Evolutionary conservation across 2,329 filamentous ascomycete species (phyloP).

Genomic region (Clonostachys rhizophaga): DNA sequence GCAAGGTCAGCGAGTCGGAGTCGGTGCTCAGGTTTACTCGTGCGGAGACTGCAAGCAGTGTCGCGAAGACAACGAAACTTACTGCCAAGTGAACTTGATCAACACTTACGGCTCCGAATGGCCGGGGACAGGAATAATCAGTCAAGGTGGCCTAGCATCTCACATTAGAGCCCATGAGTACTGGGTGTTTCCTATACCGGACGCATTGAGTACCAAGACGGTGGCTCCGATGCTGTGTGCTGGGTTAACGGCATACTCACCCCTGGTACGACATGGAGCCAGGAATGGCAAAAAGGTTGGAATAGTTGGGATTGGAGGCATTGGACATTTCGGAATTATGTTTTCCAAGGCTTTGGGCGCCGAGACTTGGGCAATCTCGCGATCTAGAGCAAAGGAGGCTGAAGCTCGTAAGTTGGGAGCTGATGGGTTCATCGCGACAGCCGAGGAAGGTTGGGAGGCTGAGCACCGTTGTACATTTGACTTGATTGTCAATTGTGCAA

Average conservation of each 20-base stretch:
- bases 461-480: constrained; percentile 57
- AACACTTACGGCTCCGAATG: constrained; percentile 47
- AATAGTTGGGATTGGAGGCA: constrained; percentile 64
- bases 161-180: constrained; percentile 25
- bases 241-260: constrained; percentile 72
- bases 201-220: constrained; percentile 51
- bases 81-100: constrained; percentile 26
- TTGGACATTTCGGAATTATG: constrained; percentile 64
- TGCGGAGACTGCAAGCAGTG: constrained; percentile 38
- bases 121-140: constrained; percentile 43
- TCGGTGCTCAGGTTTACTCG: constrained; percentile 50
- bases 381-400: constrained; percentile 47
- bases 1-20: constrained; percentile 53
- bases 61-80: constrained; percentile 31
- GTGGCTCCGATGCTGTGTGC: constrained; percentile 81
- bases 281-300: constrained; percentile 72
- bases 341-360: constrained; percentile 62
- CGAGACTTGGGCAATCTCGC: constrained; percentile 52
- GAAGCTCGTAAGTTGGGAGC: constrained; percentile 51
- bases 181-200: constrained; percentile 61
- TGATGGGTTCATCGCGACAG: constrained; percentile 51
- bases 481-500: constrained; percentile 58
- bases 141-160: constrained; percentile 51
- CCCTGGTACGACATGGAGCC: constrained; percentile 66
- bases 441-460: constrained; percentile 44